Evolutionary conservation across 208 protist genomes (phyloP).

Genomic region (Crithidia thermophila): DNA sequence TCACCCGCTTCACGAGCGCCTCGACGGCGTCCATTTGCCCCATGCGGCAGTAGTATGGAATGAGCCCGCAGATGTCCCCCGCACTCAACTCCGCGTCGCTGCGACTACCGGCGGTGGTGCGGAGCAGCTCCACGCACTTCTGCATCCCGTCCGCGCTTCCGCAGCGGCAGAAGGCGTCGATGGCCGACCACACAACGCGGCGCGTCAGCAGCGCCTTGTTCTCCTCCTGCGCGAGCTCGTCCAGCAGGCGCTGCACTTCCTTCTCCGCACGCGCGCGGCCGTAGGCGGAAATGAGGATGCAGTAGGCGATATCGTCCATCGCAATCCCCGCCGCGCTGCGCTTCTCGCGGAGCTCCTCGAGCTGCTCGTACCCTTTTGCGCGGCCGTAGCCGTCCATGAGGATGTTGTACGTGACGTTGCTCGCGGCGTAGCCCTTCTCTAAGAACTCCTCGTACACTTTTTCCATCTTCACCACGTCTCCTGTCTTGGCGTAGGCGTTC

Average conservation of each 20-base stretch:
- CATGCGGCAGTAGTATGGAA: constrained; percentile 86
- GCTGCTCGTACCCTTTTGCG: constrained; percentile 68
- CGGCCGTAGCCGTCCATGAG: constrained; percentile 84
- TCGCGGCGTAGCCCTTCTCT: constrained; percentile 65
- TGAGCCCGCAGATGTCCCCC: constrained; percentile 56
- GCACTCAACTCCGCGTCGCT: constrained; percentile 20
- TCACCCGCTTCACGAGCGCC: constrained; percentile 46
- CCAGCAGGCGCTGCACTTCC: constrained; percentile 70
- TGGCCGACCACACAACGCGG: constrained; percentile 70
- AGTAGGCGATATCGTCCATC: constrained; percentile 83
- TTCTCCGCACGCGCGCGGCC: constrained; percentile 57
- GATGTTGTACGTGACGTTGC: constrained; percentile 89
- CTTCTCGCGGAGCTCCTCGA: constrained; percentile 71
- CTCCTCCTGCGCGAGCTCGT: constrained; percentile 41
- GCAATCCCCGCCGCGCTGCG: constrained; percentile 52
- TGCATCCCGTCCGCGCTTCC: constrained; percentile 54
- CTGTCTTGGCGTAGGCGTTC: constrained; percentile 88
- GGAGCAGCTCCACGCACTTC: constrained; percentile 54
- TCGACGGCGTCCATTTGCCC: constrained; percentile 78
- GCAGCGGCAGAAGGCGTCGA: constrained; percentile 89
- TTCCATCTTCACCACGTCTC: constrained; percentile 88
- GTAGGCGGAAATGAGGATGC: constrained; percentile 81
- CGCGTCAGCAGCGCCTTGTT: constrained; percentile 43
- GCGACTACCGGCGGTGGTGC: background rate
- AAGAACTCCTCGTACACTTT: constrained; percentile 69